These are phyloP conservation scores for Amylocystis lapponica DNA, from an alignment of 768 basidiomycete genomes.

Conservation along the genomic window DNA sequence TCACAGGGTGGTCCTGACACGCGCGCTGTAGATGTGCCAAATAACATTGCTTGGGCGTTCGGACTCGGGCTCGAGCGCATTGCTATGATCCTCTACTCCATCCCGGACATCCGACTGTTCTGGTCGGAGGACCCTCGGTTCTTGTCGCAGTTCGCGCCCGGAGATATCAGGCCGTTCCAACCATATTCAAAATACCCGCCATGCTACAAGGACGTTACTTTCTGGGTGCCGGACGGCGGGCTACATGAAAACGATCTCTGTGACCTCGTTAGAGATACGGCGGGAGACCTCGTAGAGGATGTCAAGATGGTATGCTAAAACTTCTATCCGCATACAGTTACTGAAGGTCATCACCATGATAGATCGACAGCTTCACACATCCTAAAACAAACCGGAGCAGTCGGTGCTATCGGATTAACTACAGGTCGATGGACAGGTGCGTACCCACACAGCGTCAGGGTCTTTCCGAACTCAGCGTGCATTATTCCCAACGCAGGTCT, in stretches of 20 bases:
- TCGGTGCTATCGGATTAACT: constrained; percentile 87
- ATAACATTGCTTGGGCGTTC: constrained; percentile 96
- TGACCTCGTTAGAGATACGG: constrained; percentile 88
- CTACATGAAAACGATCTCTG: constrained; percentile 97
- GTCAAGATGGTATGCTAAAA: constrained; percentile 64
- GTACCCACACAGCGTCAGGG: no score
- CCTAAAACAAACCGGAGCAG: constrained; percentile 80
- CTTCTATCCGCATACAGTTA: not conserved
- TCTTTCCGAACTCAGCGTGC: no score
- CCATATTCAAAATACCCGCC: constrained; percentile 91
- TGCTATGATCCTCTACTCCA: constrained; percentile 94
- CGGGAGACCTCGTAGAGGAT: constrained; percentile 88
- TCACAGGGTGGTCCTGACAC: not conserved
- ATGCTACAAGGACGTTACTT: constrained; percentile 92
- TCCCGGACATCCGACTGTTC: constrained; percentile 97
- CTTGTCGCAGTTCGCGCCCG: constrained; percentile 75
- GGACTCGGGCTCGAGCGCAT: constrained; percentile 96
- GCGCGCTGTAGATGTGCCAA: constrained; percentile 49
- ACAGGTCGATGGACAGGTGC: constrained; percentile 94
- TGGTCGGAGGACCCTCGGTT: constrained; percentile 92
- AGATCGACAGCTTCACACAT: constrained; percentile 92
- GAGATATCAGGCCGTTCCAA: constrained; percentile 75
- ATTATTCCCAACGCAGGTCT: constrained; percentile 61
- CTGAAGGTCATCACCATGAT: constrained; percentile 10
- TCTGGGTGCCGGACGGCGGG: constrained; percentile 64